Conservation (phyloP, 192 early-diverging fungal species). For the Backusella liffmaniae region DNA sequence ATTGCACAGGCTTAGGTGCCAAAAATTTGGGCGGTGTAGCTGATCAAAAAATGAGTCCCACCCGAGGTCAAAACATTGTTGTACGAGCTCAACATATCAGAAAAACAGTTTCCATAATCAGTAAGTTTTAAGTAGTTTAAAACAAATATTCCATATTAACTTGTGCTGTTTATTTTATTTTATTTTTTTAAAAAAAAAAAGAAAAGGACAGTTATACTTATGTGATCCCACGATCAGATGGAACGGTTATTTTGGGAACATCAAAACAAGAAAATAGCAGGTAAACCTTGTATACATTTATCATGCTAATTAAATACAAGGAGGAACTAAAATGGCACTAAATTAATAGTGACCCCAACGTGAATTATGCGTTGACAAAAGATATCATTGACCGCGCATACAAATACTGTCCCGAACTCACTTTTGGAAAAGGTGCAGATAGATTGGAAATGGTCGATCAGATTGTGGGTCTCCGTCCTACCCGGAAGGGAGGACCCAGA, state of each 20-base stretch:
- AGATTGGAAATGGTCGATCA: slow-evolving; percentile 43
- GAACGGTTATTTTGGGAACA: slow-evolving; percentile 75
- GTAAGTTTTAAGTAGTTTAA: slow-evolving; percentile 18
- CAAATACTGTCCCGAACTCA: slow-evolving; percentile 49
- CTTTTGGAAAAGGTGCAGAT: slow-evolving; percentile 34
- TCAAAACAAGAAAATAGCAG: slow-evolving; percentile 51
- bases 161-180: neutral
- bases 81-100: slow-evolving; percentile 75
- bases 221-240: slow-evolving; percentile 77
- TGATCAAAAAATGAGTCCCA: slow-evolving; percentile 62
- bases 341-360: slow-evolving; percentile 25
- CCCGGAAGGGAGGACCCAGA: slow-evolving; percentile 45
- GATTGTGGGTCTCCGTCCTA: slow-evolving; percentile 55
- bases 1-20: slow-evolving; percentile 76
- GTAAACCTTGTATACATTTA: slow-evolving; percentile 32
- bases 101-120: slow-evolving; percentile 47
- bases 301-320: neutral
- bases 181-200: neutral
- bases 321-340: neutral
- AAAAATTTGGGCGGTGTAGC: slow-evolving; percentile 62
- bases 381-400: slow-evolving; percentile 40
- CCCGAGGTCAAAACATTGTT: slow-evolving; percentile 72
- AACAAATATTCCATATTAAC: neutral
- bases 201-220: slow-evolving; percentile 54
- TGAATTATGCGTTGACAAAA: slow-evolving; percentile 29